Conservation (phyloP, 495 filamentous ascomycete genomes). For the Margaritispora aquatica region DNA sequence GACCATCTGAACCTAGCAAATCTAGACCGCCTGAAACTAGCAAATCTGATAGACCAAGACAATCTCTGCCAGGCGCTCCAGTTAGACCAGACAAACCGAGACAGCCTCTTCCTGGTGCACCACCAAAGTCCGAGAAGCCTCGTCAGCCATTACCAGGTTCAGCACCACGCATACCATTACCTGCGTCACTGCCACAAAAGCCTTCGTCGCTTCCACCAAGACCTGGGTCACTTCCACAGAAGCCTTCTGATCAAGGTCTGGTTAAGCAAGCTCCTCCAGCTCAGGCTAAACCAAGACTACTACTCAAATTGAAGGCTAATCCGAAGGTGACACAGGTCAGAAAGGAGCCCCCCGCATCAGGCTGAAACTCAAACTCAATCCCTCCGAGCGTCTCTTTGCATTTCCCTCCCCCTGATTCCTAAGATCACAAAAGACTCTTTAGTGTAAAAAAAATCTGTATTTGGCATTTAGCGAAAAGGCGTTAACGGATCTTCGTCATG, state of each 20-base stretch:
- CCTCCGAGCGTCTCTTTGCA: no score
- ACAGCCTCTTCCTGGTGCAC: neutral
- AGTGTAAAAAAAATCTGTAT: constrained; percentile 1
- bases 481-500: constrained; percentile 1
- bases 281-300: neutral
- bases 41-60: neutral
- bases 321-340: neutral
- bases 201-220: no score
- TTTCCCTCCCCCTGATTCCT: neutral
- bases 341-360: neutral
- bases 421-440: neutral
- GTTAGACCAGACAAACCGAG: neutral
- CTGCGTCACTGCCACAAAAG: no score
- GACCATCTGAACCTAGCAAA: neutral
- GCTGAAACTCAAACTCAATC: no score
- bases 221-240: neutral
- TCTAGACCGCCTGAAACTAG: neutral
- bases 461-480: constrained; percentile 25
- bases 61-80: constrained; percentile 2
- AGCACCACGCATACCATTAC: no score
- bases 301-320: constrained; percentile 10
- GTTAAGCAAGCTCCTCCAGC: neutral
- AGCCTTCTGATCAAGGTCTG: neutral
- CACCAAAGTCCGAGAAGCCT: neutral
- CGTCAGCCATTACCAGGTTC: neutral